These are phyloP conservation scores for Chrysosporium queenslandicum DNA, from an alignment of 2,329 filamentous ascomycete genomes.

Conservation along the genomic window DNA sequence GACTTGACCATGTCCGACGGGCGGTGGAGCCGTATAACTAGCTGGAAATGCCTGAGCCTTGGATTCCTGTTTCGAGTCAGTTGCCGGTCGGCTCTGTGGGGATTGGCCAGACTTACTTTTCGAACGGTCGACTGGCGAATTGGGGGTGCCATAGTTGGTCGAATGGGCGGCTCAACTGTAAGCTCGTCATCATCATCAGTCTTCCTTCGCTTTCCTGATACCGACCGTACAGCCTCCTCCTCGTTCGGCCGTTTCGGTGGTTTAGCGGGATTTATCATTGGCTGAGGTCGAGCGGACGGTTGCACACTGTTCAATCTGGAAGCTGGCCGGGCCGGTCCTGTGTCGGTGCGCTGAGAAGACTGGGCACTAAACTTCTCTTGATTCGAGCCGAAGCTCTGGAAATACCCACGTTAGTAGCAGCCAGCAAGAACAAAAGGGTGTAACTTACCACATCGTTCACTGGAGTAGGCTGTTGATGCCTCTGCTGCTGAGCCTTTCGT, in stretches of 20 bases:
- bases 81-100: slow-evolving; percentile 27
- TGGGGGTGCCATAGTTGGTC: slow-evolving; percentile 68
- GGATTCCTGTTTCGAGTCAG: slow-evolving; percentile 20
- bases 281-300: slow-evolving; percentile 50
- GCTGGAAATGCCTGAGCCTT: slow-evolving; percentile 36
- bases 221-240: slow-evolving; percentile 51
- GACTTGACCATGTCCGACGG: slow-evolving; percentile 22
- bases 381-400: slow-evolving; percentile 20
- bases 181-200: slow-evolving; percentile 64
- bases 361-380: slow-evolving; percentile 25
- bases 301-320: slow-evolving; percentile 40
- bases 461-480: slow-evolving; percentile 30
- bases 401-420: slow-evolving; percentile 11
- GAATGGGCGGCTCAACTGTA: slow-evolving; percentile 51
- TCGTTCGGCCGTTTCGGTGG: slow-evolving; percentile 64
- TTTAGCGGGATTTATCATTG: slow-evolving; percentile 59
- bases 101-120: slow-evolving; percentile 47
- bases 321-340: slow-evolving; percentile 43
- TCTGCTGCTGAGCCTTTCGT: slow-evolving; percentile 38
- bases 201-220: slow-evolving; percentile 66
- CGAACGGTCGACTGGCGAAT: slow-evolving; percentile 68
- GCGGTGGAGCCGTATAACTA: slow-evolving; percentile 26
- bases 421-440: background rate
- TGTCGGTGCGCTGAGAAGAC: slow-evolving; percentile 37
- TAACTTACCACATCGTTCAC: slow-evolving; percentile 32